phyloP scores from a whole-genome alignment of 768 basidiomycete genomes.

The Xerocomellus dryophilus region DNA sequence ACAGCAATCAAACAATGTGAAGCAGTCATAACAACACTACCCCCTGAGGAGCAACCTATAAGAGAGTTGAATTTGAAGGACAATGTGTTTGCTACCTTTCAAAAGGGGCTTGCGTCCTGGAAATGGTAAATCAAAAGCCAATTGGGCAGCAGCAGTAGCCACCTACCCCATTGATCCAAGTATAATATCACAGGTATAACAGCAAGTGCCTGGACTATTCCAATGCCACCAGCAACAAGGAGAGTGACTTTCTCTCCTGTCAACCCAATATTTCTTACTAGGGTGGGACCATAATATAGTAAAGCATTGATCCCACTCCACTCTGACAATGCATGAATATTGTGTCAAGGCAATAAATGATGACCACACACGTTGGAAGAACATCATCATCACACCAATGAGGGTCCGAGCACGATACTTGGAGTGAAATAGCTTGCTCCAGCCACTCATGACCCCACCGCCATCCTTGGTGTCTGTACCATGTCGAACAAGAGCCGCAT shows the following conservation, averaged over 20 bases:
- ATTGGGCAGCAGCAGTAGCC: background rate
- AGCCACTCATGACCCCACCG: slow-evolving; percentile 32
- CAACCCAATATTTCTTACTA: slow-evolving; percentile 63
- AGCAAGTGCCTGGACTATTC: slow-evolving; percentile 73
- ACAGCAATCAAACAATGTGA: slow-evolving; percentile 66
- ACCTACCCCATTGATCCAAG: slow-evolving; percentile 62
- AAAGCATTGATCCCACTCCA: slow-evolving; percentile 88
- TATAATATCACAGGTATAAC: slow-evolving; percentile 70
- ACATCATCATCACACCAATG: slow-evolving; percentile 73
- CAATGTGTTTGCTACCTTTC: slow-evolving; percentile 35
- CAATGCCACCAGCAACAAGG: slow-evolving; percentile 74
- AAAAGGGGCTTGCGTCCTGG: slow-evolving; percentile 65
- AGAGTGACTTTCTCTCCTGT: slow-evolving; percentile 57
- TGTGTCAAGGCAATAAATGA: background rate
- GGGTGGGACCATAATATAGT: slow-evolving; percentile 76
- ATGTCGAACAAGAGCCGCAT: slow-evolving; percentile 50
- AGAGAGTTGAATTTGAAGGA: background rate
- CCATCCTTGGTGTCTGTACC: slow-evolving; percentile 23
- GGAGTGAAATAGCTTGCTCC: slow-evolving; percentile 53
- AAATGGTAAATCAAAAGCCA: background rate
- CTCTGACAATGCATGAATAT: slow-evolving; percentile 41
- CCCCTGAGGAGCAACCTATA: slow-evolving; percentile 33
- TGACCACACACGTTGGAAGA: slow-evolving; percentile 68
- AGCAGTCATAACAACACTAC: slow-evolving; percentile 59
- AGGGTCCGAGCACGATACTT: slow-evolving; percentile 60